Conservation (phyloP, 441 rosid genomes). For the Populus tomentosa region DNA sequence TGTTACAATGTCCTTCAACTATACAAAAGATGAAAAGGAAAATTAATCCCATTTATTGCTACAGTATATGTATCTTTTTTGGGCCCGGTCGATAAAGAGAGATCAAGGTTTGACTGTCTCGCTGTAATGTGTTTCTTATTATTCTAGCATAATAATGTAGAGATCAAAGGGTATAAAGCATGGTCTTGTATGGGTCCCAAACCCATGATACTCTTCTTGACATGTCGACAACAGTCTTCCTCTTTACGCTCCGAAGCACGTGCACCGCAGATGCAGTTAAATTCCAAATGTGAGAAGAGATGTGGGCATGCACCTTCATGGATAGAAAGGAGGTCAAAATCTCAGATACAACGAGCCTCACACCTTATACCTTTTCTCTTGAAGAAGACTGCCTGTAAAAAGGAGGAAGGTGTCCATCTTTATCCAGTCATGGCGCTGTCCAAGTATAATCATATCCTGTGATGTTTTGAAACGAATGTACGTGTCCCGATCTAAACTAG, state of each 20-base stretch:
- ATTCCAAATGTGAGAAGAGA: neutral
- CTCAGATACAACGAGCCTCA: neutral
- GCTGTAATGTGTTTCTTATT: neutral
- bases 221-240: conserved; percentile 10
- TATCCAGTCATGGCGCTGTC: too few relatives aligned
- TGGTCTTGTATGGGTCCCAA: neutral
- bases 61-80: neutral
- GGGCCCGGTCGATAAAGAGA: neutral
- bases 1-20: neutral
- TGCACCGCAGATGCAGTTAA: conserved; percentile 2
- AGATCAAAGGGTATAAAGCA: neutral
- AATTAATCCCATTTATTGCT: neutral
- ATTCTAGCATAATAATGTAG: neutral
- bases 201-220: conserved; percentile 2
- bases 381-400: neutral
- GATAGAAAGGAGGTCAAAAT: neutral
- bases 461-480: too few relatives aligned
- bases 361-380: neutral
- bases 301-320: neutral
- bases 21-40: neutral
- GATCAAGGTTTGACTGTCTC: neutral
- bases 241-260: conserved; percentile 26
- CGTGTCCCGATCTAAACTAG: too few relatives aligned
- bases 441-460: too few relatives aligned
- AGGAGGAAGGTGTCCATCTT: neutral